Conservation (phyloP, 345 rosid species). For the Eucalyptus coolabah region DNA sequence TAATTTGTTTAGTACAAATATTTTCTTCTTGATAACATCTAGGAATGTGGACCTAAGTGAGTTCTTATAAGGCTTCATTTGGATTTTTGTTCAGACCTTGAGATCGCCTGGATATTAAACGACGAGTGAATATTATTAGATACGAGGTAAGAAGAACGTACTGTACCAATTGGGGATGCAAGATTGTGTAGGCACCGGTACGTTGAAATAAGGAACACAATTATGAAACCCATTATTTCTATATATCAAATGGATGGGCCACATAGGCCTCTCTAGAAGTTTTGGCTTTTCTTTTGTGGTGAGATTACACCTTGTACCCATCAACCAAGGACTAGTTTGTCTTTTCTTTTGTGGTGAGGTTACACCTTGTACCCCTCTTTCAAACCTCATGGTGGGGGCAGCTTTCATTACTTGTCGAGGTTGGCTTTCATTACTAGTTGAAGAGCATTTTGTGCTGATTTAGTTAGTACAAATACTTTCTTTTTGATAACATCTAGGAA, state of each 20-base stretch:
- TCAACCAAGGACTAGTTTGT: too few relatives aligned
- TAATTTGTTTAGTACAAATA: neutral
- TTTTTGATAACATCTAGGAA: neutral
- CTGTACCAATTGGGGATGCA: too few relatives aligned
- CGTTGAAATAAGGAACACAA: too few relatives aligned
- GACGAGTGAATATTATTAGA: neutral
- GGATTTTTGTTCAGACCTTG: neutral
- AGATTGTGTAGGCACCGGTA: fast-evolving
- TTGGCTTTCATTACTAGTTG: neutral
- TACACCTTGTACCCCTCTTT: too few relatives aligned
- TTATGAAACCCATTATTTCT: too few relatives aligned
- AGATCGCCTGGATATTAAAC: neutral
- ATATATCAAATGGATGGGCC: too few relatives aligned
- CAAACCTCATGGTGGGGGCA: neutral
- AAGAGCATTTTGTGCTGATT: neutral
- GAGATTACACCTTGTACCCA: too few relatives aligned
- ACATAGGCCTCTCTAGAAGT: too few relatives aligned
- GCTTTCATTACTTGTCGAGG: too few relatives aligned
- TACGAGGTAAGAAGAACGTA: too few relatives aligned
- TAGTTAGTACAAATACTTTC: neutral
- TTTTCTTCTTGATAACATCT: neutral
- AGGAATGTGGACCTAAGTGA: neutral
- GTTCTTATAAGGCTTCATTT: neutral
- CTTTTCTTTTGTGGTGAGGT: too few relatives aligned
- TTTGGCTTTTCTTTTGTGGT: too few relatives aligned